Conservation (phyloP, 2,329 filamentous ascomycete species). For the Colletotrichum simmondsii region DNA sequence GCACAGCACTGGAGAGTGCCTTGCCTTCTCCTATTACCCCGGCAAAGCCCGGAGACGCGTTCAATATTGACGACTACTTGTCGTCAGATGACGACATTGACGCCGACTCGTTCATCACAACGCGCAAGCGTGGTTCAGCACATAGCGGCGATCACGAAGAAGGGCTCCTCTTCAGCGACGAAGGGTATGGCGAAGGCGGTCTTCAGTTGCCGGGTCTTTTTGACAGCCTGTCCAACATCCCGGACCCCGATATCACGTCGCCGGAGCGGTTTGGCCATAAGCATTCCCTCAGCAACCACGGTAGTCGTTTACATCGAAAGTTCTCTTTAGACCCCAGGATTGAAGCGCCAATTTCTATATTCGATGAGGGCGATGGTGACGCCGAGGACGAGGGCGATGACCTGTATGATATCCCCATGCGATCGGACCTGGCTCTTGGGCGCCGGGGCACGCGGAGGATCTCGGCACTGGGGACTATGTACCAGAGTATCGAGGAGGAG, state of each 20-base stretch:
- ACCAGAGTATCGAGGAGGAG: slow-evolving; percentile 35
- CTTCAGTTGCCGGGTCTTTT: slow-evolving; percentile 48
- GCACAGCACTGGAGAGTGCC: slow-evolving; percentile 28
- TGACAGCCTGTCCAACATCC: slow-evolving; percentile 35
- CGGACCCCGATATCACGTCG: slow-evolving; percentile 7
- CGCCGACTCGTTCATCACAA: slow-evolving; percentile 45
- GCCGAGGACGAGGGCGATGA: slow-evolving; percentile 6
- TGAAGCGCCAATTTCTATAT: background rate
- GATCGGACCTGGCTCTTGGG: slow-evolving; percentile 23
- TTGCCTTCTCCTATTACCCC: slow-evolving; percentile 6
- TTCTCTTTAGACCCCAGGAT: slow-evolving; percentile 9
- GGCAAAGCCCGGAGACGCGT: slow-evolving; percentile 27
- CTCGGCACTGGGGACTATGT: slow-evolving; percentile 32
- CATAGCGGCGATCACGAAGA: slow-evolving; percentile 46
- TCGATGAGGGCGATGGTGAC: slow-evolving; percentile 19
- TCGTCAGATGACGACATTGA: slow-evolving; percentile 52
- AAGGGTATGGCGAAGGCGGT: slow-evolving; percentile 46
- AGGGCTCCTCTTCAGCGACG: slow-evolving; percentile 48
- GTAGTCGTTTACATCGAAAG: background rate
- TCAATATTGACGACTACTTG: slow-evolving; percentile 52
- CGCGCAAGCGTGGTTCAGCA: slow-evolving; percentile 3
- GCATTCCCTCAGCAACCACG: slow-evolving; percentile 7
- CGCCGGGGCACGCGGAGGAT: slow-evolving; percentile 31
- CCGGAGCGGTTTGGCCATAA: background rate
- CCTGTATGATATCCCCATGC: slow-evolving; percentile 3